Evolutionary conservation across 2,329 filamentous ascomycete genomes (phyloP).

Genomic region (Lasiodiplodia hormozganensis): DNA sequence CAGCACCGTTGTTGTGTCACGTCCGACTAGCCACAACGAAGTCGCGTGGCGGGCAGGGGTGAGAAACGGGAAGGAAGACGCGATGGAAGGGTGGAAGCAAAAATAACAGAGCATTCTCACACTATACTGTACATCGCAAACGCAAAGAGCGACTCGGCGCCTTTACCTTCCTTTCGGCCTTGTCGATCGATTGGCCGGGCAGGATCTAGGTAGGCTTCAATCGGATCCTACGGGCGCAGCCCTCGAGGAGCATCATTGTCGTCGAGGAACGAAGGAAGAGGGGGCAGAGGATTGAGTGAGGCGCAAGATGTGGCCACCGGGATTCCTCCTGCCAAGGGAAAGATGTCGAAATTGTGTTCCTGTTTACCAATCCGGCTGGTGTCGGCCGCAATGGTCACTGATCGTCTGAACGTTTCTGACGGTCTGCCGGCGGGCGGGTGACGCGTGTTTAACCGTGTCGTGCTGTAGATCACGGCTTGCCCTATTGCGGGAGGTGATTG

Average conservation of each 20-base stretch:
- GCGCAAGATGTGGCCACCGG: background rate
- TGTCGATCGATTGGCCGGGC: background rate
- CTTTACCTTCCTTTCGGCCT: background rate
- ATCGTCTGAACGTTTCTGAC: background rate
- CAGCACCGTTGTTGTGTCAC: background rate
- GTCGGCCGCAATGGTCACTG: background rate
- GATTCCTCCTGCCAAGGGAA: background rate
- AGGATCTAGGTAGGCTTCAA: background rate
- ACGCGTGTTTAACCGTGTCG: background rate
- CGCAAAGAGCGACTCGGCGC: background rate
- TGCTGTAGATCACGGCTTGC: background rate
- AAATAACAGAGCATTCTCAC: background rate
- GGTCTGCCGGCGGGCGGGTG: background rate
- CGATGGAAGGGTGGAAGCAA: background rate
- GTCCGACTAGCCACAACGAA: background rate
- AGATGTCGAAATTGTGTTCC: background rate
- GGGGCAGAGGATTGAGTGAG: background rate
- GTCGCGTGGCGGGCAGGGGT: background rate
- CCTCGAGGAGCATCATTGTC: background rate
- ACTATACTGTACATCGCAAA: background rate
- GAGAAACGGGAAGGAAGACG: background rate
- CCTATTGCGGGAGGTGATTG: background rate
- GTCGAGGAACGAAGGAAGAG: background rate
- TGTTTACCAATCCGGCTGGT: background rate
- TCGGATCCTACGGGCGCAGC: background rate